Evolutionary conservation across 495 filamentous ascomycete genomes (phyloP), one percentile per base, ranked within the genome.

Genomic region (Amphirosellinia nigrospora): DNA sequence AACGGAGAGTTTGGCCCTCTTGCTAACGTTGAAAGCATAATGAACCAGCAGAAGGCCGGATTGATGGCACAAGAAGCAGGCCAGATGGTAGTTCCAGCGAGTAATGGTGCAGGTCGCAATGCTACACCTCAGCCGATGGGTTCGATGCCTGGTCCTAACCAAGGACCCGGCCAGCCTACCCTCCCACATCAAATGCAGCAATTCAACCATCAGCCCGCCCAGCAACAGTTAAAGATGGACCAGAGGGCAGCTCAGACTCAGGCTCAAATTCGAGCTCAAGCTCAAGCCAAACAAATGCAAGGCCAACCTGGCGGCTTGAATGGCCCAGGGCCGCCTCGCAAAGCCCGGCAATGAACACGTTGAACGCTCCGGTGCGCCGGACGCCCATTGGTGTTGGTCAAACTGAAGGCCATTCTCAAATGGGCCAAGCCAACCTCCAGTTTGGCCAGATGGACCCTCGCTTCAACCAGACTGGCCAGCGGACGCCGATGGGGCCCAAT

Each of bases 41-140:
- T 83, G 58, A 82, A 81, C 53, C 81, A 87, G 67, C 84, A 85
- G 56, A 80, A 82, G 55, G 79, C 74, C 5, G 83, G 79, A 2
- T 71, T 84, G 38, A 75, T 82, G 23, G 83, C 85, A 11, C 80
- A 86, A 70, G 75, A 84, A 72, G 77, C 81, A 23, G 85, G 85
- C 6, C 83, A 86, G 67, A 80, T 83, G 70, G 84, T 86, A 4
- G 86, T 88, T 0, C 86, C 86, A 39, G 82, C 79, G 0, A 86
- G 79, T 60, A 77, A 74, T 41, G 80, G 81, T 36, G 79, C 82
- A n/a, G 81, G 79, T 8, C 80, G 82, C 50, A 82, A 81, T 68
- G 74, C 75, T 11, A 81, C 82, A 6, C 79, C 79, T 21, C 79
- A 81, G 21, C 78, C 80, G 13, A 80, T 84, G 72, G 75, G 74